Evolutionary conservation across 202 grass and related monocot genomes (phyloP).

Genomic region (Zoysia matrella): DNA sequence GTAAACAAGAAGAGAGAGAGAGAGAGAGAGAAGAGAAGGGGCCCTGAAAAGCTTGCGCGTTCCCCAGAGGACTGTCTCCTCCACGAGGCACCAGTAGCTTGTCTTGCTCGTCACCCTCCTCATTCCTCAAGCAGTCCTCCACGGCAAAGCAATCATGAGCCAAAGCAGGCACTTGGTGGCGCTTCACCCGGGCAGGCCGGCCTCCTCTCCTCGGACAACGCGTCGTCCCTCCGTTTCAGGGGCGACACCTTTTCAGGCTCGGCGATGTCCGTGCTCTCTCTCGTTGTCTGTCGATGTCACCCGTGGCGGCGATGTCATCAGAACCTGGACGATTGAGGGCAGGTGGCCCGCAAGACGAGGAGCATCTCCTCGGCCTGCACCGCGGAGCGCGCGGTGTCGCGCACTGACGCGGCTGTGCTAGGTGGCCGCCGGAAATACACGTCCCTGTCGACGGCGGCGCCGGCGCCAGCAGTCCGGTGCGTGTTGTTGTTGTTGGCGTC

Average conservation of each 20-base stretch:
- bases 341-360: conserved; percentile 35
- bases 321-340: conserved; percentile 63
- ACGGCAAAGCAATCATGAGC: not conserved
- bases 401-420: no score
- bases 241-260: not conserved
- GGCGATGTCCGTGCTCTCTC: no score
- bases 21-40: no score
- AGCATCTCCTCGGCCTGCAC: conserved; percentile 55
- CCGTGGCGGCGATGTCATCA: conserved; percentile 4
- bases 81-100: not conserved
- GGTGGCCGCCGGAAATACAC: not conserved
- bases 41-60: not conserved
- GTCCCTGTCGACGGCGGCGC: not conserved
- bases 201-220: no score
- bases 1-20: no score
- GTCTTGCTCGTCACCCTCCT: not conserved
- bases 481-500: not conserved
- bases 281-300: no score
- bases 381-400: not conserved
- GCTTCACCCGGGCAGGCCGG: no score
- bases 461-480: no score
- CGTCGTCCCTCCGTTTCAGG: no score
- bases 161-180: no score
- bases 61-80: conserved; percentile 38
- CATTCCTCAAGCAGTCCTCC: not conserved